Percentiles rank a stretch among this genome's conserved stretches.
Conservation (phyloP, 257 asterid species). For the Capsicum pubescens region DNA sequence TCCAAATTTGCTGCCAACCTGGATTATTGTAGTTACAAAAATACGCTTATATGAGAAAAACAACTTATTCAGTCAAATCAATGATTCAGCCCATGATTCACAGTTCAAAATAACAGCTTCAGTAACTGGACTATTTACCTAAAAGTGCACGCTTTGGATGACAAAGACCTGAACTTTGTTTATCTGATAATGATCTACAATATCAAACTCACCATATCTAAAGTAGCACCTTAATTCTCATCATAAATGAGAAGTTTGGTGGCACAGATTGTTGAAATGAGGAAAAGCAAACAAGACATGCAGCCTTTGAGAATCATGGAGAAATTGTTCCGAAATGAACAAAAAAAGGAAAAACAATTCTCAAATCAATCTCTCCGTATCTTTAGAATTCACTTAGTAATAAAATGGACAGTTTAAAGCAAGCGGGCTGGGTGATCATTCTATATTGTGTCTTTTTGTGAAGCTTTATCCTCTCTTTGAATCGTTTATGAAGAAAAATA, state of each 20-base stretch:
- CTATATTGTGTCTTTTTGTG: background rate
- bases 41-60: background rate
- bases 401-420: slow-evolving; percentile 2
- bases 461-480: background rate
- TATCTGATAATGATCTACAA: background rate
- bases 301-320: slow-evolving; percentile 19
- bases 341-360: background rate
- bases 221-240: background rate
- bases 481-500: background rate
- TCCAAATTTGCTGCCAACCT: slow-evolving; percentile 99
- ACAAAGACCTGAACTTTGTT: slow-evolving; percentile 2
- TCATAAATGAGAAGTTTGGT: slow-evolving; percentile 6
- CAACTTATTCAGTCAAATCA: background rate
- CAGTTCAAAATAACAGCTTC: slow-evolving; percentile 8
- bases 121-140: background rate
- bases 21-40: slow-evolving; percentile 32
- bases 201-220: background rate
- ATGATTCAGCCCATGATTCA: slow-evolving; percentile 23
- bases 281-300: slow-evolving; percentile 21
- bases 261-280: background rate
- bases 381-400: background rate
- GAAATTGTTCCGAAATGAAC: background rate
- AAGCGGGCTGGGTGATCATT: background rate
- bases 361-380: background rate
- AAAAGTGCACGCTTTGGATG: background rate